These are phyloP conservation scores for Fusarium duplospermum DNA, from an alignment of 2,329 filamentous ascomycete species.

Conservation along the genomic window DNA sequence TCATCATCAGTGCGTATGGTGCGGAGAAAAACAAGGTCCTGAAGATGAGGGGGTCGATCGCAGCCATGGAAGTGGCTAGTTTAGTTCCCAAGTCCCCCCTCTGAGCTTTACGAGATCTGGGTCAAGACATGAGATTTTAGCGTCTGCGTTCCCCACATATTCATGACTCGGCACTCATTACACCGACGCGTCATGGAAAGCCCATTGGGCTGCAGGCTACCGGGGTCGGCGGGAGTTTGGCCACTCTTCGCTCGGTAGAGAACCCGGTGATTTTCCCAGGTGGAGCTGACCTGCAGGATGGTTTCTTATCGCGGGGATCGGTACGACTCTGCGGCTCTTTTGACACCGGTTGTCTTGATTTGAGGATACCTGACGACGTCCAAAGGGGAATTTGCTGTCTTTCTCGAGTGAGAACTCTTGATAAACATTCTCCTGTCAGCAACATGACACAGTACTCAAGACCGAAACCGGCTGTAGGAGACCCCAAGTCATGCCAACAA, in stretches of 20 bases:
- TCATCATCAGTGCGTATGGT: neutral
- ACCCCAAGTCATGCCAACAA: neutral
- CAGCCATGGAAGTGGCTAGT: neutral
- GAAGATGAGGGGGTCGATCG: neutral
- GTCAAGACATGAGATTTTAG: neutral
- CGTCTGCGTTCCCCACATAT: neutral
- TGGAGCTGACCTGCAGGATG: neutral
- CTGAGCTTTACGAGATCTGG: slow-evolving; percentile 3
- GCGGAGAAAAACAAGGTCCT: neutral
- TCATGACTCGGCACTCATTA: slow-evolving; percentile 1
- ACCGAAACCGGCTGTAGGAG: neutral
- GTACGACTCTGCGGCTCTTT: neutral
- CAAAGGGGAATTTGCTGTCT: neutral
- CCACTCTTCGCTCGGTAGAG: neutral
- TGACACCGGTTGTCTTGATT: neutral
- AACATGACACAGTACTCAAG: neutral
- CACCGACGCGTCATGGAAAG: neutral
- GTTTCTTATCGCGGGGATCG: neutral
- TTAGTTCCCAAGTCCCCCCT: neutral
- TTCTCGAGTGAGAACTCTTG: neutral
- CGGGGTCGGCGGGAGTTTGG: neutral
- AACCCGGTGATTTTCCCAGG: neutral
- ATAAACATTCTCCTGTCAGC: neutral
- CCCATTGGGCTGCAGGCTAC: neutral
- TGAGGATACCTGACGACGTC: neutral